Evolutionary conservation across 139 green algal genomes (phyloP).

Genomic region (Haematococcus sp.): DNA sequence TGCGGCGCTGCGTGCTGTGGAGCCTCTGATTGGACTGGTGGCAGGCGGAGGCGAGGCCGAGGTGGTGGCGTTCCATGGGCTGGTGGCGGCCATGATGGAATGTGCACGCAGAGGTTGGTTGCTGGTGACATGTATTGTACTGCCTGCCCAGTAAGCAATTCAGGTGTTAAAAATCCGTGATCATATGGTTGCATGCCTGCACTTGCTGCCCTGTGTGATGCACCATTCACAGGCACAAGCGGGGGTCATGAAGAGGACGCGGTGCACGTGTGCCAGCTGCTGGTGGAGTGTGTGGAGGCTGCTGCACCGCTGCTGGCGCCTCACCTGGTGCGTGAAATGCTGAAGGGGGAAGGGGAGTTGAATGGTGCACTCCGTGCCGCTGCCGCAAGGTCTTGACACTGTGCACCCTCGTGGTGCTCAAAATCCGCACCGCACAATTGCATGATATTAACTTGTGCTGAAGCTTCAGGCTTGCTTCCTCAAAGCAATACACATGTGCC

Average conservation of each 20-base stretch:
- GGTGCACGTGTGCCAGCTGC: conserved; percentile 47
- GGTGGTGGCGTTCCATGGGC: conserved; percentile 41
- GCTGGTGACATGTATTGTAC: no score
- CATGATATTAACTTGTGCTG: no score
- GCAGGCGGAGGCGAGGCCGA: conserved; percentile 7
- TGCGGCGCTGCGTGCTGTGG: conserved; percentile 51
- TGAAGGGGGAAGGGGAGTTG: no score
- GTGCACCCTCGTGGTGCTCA: no score
- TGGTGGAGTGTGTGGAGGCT: conserved; percentile 58
- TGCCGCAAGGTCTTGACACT: no score
- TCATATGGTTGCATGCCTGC: background rate
- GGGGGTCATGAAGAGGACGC: conserved; percentile 32
- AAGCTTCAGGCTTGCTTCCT: no score
- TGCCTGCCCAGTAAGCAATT: background rate
- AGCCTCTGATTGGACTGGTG: conserved; percentile 39
- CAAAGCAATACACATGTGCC: no score
- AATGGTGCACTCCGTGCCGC: no score
- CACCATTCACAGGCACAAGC: no score
- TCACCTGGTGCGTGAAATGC: conserved; percentile 19
- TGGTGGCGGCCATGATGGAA: conserved; percentile 43
- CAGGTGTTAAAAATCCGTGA: background rate
- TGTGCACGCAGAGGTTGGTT: conserved; percentile 1
- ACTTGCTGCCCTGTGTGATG: background rate
- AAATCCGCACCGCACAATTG: no score
- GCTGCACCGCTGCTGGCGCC: conserved; percentile 49